phyloP scores from a whole-genome alignment of 2,329 filamentous ascomycete species.

The Talaromyces sp. region DNA sequence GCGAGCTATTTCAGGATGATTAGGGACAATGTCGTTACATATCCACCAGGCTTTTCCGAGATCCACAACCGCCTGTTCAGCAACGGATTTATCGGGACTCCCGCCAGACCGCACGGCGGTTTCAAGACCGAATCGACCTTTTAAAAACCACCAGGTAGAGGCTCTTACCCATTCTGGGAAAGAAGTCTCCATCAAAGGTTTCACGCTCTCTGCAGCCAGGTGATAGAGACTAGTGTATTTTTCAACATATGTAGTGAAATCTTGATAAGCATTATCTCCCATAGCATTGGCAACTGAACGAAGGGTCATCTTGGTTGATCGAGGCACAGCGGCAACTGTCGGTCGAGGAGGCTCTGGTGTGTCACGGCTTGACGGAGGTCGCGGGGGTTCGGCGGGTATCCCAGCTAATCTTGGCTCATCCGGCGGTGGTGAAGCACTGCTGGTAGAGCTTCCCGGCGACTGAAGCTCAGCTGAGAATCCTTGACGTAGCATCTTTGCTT shows the following conservation, averaged over 20 bases:
- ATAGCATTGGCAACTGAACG: slow-evolving; percentile 39
- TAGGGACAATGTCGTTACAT: slow-evolving; percentile 38
- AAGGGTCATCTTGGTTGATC: slow-evolving; percentile 27
- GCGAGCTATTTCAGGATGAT: slow-evolving; percentile 34
- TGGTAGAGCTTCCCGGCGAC: slow-evolving; percentile 12
- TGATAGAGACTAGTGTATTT: slow-evolving; percentile 74
- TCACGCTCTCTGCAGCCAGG: slow-evolving; percentile 69
- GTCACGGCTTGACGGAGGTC: neutral
- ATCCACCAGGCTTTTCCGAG: slow-evolving; percentile 85
- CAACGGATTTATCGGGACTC: slow-evolving; percentile 17
- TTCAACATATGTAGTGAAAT: slow-evolving; percentile 66
- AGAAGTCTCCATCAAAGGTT: slow-evolving; percentile 59
- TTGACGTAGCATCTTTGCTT: slow-evolving; percentile 19
- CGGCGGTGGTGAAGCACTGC: slow-evolving; percentile 10
- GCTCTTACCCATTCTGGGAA: slow-evolving; percentile 66
- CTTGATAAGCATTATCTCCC: slow-evolving; percentile 62
- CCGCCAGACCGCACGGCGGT: slow-evolving; percentile 61
- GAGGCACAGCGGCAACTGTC: slow-evolving; percentile 7
- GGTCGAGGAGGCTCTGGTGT: slow-evolving; percentile 1
- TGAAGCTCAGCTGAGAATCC: slow-evolving; percentile 22
- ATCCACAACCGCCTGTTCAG: slow-evolving; percentile 77
- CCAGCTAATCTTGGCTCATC: neutral
- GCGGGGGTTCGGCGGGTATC: neutral
- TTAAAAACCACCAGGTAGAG: slow-evolving; percentile 85
- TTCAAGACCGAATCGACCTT: slow-evolving; percentile 73